Conservation (phyloP, 2,329 filamentous ascomycete species). For the Ascochyta koolunga region DNA sequence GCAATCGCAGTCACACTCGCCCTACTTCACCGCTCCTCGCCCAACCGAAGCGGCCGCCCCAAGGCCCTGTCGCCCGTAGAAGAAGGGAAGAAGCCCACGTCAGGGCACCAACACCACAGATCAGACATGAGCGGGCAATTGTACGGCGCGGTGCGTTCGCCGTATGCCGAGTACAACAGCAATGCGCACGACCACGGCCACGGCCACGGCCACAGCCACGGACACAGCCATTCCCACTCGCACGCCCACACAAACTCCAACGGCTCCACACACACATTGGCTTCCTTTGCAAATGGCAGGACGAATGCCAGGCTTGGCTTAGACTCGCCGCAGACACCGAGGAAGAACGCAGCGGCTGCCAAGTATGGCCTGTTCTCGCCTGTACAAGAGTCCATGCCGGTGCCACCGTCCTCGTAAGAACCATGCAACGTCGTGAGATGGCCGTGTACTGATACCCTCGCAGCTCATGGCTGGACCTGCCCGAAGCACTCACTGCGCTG, state of each 20-base stretch:
- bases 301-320: constrained; percentile 49
- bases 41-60: constrained; percentile 25
- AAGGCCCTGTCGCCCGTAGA: constrained; percentile 33
- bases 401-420: constrained; percentile 32
- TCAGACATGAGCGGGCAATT: constrained; percentile 46
- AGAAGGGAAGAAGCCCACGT: constrained; percentile 18
- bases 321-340: constrained; percentile 40
- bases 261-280: constrained; percentile 39
- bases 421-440: constrained; percentile 3
- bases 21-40: constrained; percentile 37
- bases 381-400: constrained; percentile 39
- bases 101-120: constrained; percentile 38
- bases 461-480: constrained; percentile 47
- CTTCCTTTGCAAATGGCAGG: constrained; percentile 37
- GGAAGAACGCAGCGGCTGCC: constrained; percentile 17
- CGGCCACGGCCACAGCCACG: constrained; percentile 29
- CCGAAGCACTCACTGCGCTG: constrained; percentile 58
- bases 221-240: constrained; percentile 36
- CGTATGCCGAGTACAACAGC: constrained; percentile 34
- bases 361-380: constrained; percentile 42
- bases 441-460: neutral
- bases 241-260: constrained; percentile 33
- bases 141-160: constrained; percentile 37
- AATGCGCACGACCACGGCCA: constrained; percentile 31
- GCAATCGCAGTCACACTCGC: constrained; percentile 34